phyloP scores from a whole-genome alignment of 345 rosid species.

The Melaleuca alternifolia region DNA sequence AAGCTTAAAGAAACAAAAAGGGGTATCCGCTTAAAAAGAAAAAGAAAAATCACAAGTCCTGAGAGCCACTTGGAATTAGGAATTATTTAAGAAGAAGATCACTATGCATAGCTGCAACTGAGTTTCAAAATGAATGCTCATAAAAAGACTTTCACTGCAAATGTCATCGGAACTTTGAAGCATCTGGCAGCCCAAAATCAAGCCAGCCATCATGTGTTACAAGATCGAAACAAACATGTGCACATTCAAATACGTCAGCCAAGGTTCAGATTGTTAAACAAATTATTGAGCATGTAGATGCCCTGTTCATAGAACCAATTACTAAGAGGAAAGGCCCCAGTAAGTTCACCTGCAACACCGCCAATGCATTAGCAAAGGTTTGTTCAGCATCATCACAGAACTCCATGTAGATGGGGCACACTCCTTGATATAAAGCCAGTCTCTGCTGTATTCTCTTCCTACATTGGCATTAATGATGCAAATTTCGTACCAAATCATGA shows the following conservation, averaged over 20 bases:
- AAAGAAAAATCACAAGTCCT: neutral
- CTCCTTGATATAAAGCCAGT: slow-evolving; percentile 91
- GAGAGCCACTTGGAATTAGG: neutral
- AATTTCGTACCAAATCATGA: neutral
- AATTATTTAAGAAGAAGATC: neutral
- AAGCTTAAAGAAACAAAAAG: neutral
- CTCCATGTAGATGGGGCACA: slow-evolving; percentile 82
- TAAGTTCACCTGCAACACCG: slow-evolving; percentile 48
- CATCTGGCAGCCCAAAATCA: neutral
- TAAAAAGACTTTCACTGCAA: neutral
- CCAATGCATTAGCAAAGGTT: slow-evolving; percentile 68
- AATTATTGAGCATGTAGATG: neutral
- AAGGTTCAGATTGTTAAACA: neutral
- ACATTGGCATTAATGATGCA: slow-evolving; percentile 12
- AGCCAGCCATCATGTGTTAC: neutral
- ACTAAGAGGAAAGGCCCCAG: neutral
- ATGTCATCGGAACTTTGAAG: neutral
- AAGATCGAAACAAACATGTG: neutral
- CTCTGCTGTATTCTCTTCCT: slow-evolving; percentile 87
- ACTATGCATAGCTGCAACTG: neutral
- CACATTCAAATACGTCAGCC: neutral
- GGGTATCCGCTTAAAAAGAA: neutral
- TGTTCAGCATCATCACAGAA: slow-evolving; percentile 95
- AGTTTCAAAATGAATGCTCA: neutral
- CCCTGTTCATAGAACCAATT: neutral